Base-by-base conservation (phyloP, 2,329 filamentous ascomycete species). In the Aspergillus pseudoviridinutans region DNA sequence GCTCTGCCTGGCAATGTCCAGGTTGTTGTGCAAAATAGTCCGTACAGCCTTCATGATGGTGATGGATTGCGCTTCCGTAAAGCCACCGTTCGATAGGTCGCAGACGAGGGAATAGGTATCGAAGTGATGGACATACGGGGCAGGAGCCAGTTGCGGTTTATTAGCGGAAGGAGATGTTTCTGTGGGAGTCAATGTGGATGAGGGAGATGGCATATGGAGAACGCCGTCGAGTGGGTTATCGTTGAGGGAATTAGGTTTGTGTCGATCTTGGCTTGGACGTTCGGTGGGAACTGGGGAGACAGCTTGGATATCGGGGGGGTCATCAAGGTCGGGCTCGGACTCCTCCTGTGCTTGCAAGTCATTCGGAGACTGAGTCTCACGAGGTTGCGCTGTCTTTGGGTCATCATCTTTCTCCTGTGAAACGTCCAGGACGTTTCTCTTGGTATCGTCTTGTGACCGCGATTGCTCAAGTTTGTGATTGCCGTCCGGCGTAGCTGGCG, bases 31-130 rank as follows among this genome's bases (percentile, higher is more conserved):
- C 14, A 99, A 78, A 51, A 95, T 81, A 3, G 82, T 82, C 24
- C 93, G 87, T 56, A 97, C 87, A 5, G 89, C 91, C 78, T 97
- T 97, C 94, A 99, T 99, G 53, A 91, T 81, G 5, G 87, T 91
- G 52, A 92, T 86, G 27, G 91, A 87, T 74, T 97, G 93, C 0
- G 81, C 82, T 49, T 84, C 80, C 1, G 84, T 85, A 75, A 92
- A 97, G 0, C 88, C 89, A 12, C 87, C 86, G 0, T 77, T 78
- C 20, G 87, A 82, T 17, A 99, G 85, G 66, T 91, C 86, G 68
- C 89, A 88, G 17, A 97, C 94, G 4, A 97, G 83, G 14, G 86
- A 87, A 75, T 94, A 99, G 25, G 88, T 96, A 76, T 99, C 93
- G 75, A 99, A 99, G 76, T 97, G 92, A 77, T 99, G 94, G 35